Evolutionary conservation across 129 eudicot species (phyloP).

Genomic region (Escallonia rubra): DNA sequence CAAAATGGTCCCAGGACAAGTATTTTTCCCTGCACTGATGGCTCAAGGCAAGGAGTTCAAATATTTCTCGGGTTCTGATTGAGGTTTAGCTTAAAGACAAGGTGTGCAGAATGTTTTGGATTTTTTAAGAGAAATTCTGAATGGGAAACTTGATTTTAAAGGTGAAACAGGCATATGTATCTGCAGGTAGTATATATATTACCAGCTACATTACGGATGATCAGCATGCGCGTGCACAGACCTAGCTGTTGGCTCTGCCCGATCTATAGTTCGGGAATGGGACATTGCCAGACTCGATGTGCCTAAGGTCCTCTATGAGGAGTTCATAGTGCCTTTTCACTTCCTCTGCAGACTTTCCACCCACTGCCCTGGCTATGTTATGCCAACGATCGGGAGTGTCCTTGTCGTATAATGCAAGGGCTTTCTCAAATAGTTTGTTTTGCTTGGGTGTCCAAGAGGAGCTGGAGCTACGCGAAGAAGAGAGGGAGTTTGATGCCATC

Average conservation of each 20-base stretch:
- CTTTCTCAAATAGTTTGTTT: conserved; percentile 68
- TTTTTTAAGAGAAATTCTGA: neutral
- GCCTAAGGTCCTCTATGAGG: conserved; percentile 58
- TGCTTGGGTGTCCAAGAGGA: conserved; percentile 64
- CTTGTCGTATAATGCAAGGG: conserved; percentile 54
- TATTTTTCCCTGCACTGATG: conserved; percentile 1
- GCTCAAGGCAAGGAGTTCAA: neutral
- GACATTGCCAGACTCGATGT: conserved; percentile 59
- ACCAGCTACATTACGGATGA: conserved; percentile 19
- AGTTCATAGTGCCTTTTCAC: conserved; percentile 69
- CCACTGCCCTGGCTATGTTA: conserved; percentile 59
- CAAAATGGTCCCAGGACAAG: neutral
- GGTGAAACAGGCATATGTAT: neutral
- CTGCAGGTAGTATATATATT: neutral
- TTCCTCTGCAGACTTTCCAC: conserved; percentile 69
- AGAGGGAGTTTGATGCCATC: conserved; percentile 55
- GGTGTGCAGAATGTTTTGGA: neutral
- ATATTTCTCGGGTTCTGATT: neutral
- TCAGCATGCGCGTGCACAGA: conserved; percentile 2
- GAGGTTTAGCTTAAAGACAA: neutral
- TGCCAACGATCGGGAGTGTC: conserved; percentile 80
- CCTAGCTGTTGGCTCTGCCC: conserved; percentile 13
- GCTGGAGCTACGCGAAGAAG: conserved; percentile 44
- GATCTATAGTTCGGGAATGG: conserved; percentile 51
- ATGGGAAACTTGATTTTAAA: neutral